A percentile compares a stretch with the other conserved stretches of the same genome.
These are phyloP conservation scores for Iberis pinnata DNA, from an alignment of 345 rosid species.

Conservation along the genomic window DNA sequence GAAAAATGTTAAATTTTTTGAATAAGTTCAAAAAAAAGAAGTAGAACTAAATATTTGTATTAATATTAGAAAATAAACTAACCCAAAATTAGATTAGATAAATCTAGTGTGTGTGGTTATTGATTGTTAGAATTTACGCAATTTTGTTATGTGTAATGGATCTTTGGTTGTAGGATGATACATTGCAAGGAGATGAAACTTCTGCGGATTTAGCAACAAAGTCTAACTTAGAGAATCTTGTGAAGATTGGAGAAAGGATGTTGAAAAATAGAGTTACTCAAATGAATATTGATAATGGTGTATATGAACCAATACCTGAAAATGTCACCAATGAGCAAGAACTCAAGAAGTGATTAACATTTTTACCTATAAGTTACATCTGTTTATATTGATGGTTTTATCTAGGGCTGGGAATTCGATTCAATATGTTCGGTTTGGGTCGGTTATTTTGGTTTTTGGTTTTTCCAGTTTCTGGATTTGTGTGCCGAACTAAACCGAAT, in stretches of 20 bases:
- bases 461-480: too few relatives aligned
- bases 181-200: constrained; percentile 36
- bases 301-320: constrained; percentile 39
- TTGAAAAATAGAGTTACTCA: constrained; percentile 38
- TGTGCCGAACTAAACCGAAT: too few relatives aligned
- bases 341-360: constrained; percentile 39
- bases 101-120: too few relatives aligned
- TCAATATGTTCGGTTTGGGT: too few relatives aligned
- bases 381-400: not conserved
- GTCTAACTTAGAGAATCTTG: constrained; percentile 45
- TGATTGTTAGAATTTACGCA: not conserved
- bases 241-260: constrained; percentile 38
- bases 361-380: not conserved
- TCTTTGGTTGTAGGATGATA: constrained; percentile 39
- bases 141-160: not conserved
- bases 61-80: too few relatives aligned
- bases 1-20: too few relatives aligned
- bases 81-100: too few relatives aligned
- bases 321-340: constrained; percentile 49
- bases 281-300: constrained; percentile 43
- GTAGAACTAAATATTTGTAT: too few relatives aligned
- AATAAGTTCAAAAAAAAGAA: too few relatives aligned
- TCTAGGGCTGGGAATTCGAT: too few relatives aligned
- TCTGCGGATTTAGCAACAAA: constrained; percentile 44
- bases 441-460: too few relatives aligned